Evolutionary conservation across 2,329 filamentous ascomycete species (phyloP), one percentile per base, ranked within the genome.

Genomic region (Aschersonia sp.): DNA sequence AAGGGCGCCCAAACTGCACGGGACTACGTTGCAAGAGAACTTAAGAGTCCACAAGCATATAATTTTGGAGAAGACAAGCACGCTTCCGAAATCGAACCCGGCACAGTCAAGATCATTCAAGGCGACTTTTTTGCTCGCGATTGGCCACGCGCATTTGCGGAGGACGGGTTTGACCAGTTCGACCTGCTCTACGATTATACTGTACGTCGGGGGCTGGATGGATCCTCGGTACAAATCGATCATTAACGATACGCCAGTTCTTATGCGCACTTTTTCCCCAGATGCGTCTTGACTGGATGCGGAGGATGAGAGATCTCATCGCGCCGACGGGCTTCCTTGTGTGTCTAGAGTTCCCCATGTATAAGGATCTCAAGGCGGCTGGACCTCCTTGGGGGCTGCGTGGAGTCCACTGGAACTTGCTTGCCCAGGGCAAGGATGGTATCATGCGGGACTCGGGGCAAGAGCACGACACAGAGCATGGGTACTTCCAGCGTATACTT

Each of bases 331-430:
- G 46, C 12, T 29, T 44, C 28, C 41, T 48, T 12, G 40, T 48
- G 40, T 49, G 47, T 31, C 44, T 49, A 9, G 47, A 49, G 40
- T 49, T 49, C 41, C 47, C 47, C 44, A 43, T 49, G 47, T 49
- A 49, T 29, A 49, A 49, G 32, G 47, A 49, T 41, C 44, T 49
- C n/a, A 46, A 31, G 29, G 48, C 48, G n/a, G 40, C 32, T 31
- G 48, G 48, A 38, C 48, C 48, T 4, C 47, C 47, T 20, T 50
- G 48, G 46, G 48, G 48, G 12, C 43, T 50, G 9, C 40, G 44
- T 10, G 45, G 48, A 7, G 46, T 50, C 2, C 43, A 48, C 20
- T 50, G 46, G 48, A 48, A 48, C 12, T 40, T 50, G 31, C 32
- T 50, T 20, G 48, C 46, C 9, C 38, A 43, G 48, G 48, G 48